Percentiles rank a stretch among this genome's conserved stretches.
These are phyloP conservation scores for Cucurbitaria berberidis DNA, from an alignment of 2,329 filamentous ascomycete species.

Conservation along the genomic window DNA sequence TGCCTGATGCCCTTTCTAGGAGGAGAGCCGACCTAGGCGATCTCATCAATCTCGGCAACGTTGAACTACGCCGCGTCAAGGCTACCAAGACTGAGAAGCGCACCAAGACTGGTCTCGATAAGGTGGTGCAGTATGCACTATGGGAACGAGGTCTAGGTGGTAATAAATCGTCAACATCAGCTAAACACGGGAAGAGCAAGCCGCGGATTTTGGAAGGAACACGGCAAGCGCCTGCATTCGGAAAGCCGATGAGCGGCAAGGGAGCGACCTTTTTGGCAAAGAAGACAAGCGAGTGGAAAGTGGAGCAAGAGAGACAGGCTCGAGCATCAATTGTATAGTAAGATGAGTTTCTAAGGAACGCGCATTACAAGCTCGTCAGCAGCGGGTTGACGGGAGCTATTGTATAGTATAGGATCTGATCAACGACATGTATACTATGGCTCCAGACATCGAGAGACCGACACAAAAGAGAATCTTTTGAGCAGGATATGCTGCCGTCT, in stretches of 20 bases:
- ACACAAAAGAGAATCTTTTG: neutral
- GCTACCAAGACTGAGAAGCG: slow-evolving; percentile 76
- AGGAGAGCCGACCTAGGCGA: slow-evolving; percentile 29
- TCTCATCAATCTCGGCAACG: slow-evolving; percentile 60
- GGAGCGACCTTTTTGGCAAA: slow-evolving; percentile 11
- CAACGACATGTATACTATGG: neutral
- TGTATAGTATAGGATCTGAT: neutral
- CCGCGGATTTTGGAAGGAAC: slow-evolving; percentile 4
- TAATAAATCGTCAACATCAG: neutral
- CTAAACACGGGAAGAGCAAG: slow-evolving; percentile 1
- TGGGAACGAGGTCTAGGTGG: slow-evolving; percentile 23
- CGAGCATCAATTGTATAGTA: neutral
- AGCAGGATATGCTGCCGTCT: neutral
- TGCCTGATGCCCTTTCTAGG: neutral
- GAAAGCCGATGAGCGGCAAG: slow-evolving; percentile 15
- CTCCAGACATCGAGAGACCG: neutral
- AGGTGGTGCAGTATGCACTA: slow-evolving; percentile 77
- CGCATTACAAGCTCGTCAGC: too few species aligned
- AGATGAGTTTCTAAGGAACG: too few species aligned
- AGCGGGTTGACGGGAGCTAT: neutral
- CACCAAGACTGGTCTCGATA: slow-evolving; percentile 74
- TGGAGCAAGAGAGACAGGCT: neutral
- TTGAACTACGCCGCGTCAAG: slow-evolving; percentile 68
- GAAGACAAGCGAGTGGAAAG: slow-evolving; percentile 3
- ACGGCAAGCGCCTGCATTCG: slow-evolving; percentile 8